Conservation (phyloP, 495 filamentous ascomycete species). For the Lophiotrema nucula region DNA sequence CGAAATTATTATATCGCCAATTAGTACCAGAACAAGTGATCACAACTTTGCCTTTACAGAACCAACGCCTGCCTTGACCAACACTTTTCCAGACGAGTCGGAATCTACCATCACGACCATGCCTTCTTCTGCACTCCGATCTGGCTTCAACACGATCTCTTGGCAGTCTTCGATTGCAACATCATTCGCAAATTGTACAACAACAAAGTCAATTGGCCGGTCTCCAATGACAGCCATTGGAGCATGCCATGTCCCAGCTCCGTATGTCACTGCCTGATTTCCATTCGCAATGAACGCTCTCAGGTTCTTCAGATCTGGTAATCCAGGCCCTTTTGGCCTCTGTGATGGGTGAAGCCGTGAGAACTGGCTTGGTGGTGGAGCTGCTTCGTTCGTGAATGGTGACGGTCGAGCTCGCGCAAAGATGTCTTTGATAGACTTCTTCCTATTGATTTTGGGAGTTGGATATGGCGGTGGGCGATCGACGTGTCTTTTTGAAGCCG, state of each 20-base stretch:
- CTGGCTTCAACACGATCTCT: conserved; percentile 61
- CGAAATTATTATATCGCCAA: no score
- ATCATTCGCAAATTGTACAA: conserved; percentile 84
- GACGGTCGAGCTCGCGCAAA: conserved; percentile 41
- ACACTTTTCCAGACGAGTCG: conserved; percentile 21
- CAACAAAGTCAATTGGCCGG: conserved; percentile 73
- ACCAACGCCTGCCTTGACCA: conserved; percentile 25
- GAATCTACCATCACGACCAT: conserved; percentile 31
- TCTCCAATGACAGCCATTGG: conserved; percentile 88
- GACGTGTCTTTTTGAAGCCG: conserved; percentile 11
- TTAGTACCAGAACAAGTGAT: no score
- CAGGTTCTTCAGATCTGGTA: conserved; percentile 70
- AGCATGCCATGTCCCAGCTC: conserved; percentile 91
- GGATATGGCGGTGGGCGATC: conserved; percentile 43
- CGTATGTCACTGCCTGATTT: conserved; percentile 86
- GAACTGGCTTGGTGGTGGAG: conserved; percentile 24
- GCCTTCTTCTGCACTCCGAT: conserved; percentile 32
- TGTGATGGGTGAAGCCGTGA: conserved; percentile 33
- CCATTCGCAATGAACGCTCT: conserved; percentile 78
- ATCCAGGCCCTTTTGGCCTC: conserved; percentile 52
- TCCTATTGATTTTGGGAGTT: conserved; percentile 39
- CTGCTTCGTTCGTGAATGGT: conserved; percentile 43
- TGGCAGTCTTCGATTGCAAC: conserved; percentile 85
- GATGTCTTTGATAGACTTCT: conserved; percentile 36
- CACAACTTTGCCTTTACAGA: conserved; percentile 29